Evolutionary conservation across 768 basidiomycete genomes (phyloP), one percentile per base, ranked within the genome.

Genomic region (Collybia nuda): DNA sequence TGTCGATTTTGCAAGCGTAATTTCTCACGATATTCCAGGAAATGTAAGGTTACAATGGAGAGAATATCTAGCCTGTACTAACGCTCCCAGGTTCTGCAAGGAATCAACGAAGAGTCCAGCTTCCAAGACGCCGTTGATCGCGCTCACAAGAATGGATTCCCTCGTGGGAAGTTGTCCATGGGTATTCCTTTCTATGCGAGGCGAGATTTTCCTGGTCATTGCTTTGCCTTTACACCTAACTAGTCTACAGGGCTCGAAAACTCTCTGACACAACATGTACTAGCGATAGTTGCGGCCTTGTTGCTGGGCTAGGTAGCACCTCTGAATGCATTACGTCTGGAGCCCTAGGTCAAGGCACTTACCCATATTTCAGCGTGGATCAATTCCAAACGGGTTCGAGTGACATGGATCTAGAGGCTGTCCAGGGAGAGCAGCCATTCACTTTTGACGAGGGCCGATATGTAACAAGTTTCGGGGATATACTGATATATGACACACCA

Each of bases 101-200:
- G 14, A 9, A 32, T 32, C 14, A 32, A 32, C 14, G 32, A 14
- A 32, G 32, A 32, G 12, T 11, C 46, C 12, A 47, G 37, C 14
- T 26, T 52, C 35, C 44, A 52, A 41, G 32, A 38, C 5, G 46
- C 39, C 8, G 6, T 52, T 19, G 40, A 44, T 8, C 22, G 32
- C 5, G 51, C 51, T 17, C 51, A 52, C 32, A 40, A 37, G 5
- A 44, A 44, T 11, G 51, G 51, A 4, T 46, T 52, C 38, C 51
- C 51, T 15, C 23, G 35, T 26, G 39, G 23, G 3, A 22, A 46
- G 14, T 15, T 52, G 23, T 29, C 46, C 2, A 46, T 52, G n/a
- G 51, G 51, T 40, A 38, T 52, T 35, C 51, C 51, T 0, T 52
- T 53, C 41, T 47, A 53, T 15, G 46, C 40, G 26, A 32, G 52